Evolutionary conservation across 2,329 filamentous ascomycete genomes (phyloP).

Genomic region (Thielaviopsis musarum): DNA sequence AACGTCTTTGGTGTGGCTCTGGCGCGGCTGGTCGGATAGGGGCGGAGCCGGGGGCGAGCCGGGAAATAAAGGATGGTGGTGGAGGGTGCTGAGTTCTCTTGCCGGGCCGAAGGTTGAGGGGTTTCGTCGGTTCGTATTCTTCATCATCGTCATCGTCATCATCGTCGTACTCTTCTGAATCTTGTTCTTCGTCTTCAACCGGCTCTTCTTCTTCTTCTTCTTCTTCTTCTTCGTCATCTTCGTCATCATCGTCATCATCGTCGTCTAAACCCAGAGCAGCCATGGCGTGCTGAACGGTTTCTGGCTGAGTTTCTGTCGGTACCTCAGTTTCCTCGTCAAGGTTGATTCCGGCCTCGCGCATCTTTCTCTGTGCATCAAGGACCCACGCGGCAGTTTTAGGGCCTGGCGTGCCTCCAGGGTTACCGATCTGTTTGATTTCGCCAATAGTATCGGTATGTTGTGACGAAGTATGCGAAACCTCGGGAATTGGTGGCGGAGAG

Average conservation of each 20-base stretch:
- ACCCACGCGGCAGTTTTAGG: slow-evolving; percentile 9
- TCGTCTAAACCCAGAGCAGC: not conserved
- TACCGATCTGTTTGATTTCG: slow-evolving; percentile 1
- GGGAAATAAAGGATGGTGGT: not conserved
- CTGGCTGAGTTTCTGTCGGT: not conserved
- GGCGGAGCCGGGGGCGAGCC: not conserved
- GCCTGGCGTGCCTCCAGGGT: not conserved
- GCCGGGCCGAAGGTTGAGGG: not conserved
- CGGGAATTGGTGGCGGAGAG: slow-evolving; percentile 6
- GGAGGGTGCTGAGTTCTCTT: not conserved
- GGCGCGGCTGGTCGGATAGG: not conserved
- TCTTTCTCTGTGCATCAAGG: slow-evolving; percentile 5
- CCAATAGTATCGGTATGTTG: slow-evolving; percentile 3
- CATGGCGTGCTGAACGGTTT: not conserved
- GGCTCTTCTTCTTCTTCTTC: not conserved
- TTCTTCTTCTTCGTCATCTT: not conserved
- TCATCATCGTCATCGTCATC: slow-evolving; percentile 1
- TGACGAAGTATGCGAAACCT: slow-evolving; percentile 10
- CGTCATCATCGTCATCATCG: not conserved
- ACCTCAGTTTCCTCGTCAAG: slow-evolving; percentile 1
- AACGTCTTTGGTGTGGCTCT: not conserved
- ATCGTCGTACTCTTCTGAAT: slow-evolving; percentile 2
- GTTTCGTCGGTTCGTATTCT: slow-evolving; percentile 9
- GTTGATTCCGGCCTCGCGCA: slow-evolving; percentile 10
- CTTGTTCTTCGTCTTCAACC: not conserved